Evolutionary conservation across 208 protist genomes (phyloP), one percentile per base, ranked within the genome.

Genomic region (Trypanosoma caninum): DNA sequence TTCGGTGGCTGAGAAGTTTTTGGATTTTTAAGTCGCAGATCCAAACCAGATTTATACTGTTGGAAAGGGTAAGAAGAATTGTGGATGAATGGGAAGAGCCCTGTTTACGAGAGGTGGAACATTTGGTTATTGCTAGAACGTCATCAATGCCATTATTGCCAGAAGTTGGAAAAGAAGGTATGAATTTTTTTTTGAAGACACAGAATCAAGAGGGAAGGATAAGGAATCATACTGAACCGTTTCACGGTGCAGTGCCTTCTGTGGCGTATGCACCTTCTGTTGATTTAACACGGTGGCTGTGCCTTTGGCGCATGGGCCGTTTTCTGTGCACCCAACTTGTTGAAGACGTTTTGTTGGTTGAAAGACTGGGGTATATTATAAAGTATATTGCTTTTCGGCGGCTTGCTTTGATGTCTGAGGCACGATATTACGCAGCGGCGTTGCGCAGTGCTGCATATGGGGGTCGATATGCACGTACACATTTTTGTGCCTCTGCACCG

Each of bases 41-140:
- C 28, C 80, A 69, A 10, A 62, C 59, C 6, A 69, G 80, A 35
- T 56, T 72, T 0, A 51, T 82, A 3, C 38, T 83, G 9, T 50
- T 87, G 11, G 33, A 34, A 11, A 42, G 51, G 11, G 73, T 80
- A 30, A 54, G 46, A 7, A 27, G 63, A 16, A 57, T 67, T 38
- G 69, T 87, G 13, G 41, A 52, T 2, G 59, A 65, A 30, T 83
- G 76, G 80, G 80, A 87, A 55, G 56, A 59, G 9, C 35, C 23
- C 14, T 76, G 73, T 31, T 35, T 78, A 48, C 53, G 52, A 2
- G 80, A 87, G 42, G 73, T 70, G 18, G 48, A 63, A 14, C 28
- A 63, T 10, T 28, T 13, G 27, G 23, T 68, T 8, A 33, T 18
- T 30, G 20, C 31, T 14, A 22, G 2, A 1, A 38, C 9, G 31